phyloP scores from a whole-genome alignment of 257 asterid species.

The Echium plantagineum region DNA sequence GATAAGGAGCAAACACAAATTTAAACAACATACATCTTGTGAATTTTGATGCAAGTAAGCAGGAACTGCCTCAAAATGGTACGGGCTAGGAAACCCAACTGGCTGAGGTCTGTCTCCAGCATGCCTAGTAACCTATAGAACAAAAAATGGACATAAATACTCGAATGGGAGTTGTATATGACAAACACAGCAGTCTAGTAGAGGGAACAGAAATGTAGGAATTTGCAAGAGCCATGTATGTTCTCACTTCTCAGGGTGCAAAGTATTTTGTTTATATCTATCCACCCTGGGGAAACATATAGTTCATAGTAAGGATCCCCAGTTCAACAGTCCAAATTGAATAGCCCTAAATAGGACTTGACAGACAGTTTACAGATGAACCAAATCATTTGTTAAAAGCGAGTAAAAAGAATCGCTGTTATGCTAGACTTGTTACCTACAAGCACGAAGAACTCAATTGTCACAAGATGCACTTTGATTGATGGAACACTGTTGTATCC shows the following conservation, averaged over 20 bases:
- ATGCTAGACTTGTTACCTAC: too few relatives aligned
- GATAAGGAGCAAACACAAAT: not conserved
- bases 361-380: too few relatives aligned
- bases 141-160: constrained; percentile 6
- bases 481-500: too few relatives aligned
- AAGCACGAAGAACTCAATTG: too few relatives aligned
- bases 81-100: constrained; percentile 47
- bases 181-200: not conserved
- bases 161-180: not conserved
- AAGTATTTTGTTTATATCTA: not conserved
- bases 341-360: too few relatives aligned
- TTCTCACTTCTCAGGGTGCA: not conserved
- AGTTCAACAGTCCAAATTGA: too few relatives aligned
- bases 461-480: too few relatives aligned
- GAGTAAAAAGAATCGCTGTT: too few relatives aligned
- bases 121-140: constrained; percentile 46
- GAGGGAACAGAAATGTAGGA: too few relatives aligned
- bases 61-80: constrained; percentile 31
- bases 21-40: constrained; percentile 40
- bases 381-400: too few relatives aligned
- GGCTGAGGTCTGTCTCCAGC: constrained; percentile 45
- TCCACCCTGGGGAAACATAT: not conserved
- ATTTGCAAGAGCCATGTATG: too few relatives aligned
- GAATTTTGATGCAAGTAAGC: constrained; percentile 45
- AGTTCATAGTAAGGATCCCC: not conserved